Evolutionary conservation across 768 basidiomycete species (phyloP).

Genomic region (Tylopilus subfusipes): DNA sequence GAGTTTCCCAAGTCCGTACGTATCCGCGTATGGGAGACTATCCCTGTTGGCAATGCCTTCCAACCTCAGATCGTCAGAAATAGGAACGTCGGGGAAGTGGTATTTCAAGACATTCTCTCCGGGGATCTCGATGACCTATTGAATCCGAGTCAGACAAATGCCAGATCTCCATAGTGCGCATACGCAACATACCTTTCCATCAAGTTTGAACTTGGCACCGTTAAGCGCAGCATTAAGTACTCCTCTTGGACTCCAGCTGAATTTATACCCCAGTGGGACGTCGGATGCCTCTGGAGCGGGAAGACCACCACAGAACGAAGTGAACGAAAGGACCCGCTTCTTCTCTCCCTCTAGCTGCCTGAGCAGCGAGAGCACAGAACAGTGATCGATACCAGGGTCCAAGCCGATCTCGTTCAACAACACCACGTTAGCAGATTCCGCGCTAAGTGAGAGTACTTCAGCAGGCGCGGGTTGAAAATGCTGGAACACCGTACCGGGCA

Average conservation of each 20-base stretch:
- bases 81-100: constrained; percentile 63
- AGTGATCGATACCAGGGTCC: constrained; percentile 88
- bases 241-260: constrained; percentile 89
- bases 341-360: constrained; percentile 45
- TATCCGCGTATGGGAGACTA: constrained; percentile 64
- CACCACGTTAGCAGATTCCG: constrained; percentile 58
- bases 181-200: constrained; percentile 47
- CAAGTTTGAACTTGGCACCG: constrained; percentile 60
- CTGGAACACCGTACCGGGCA: constrained; percentile 41
- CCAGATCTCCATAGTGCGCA: constrained; percentile 8
- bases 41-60: constrained; percentile 89
- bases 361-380: constrained; percentile 75
- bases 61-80: constrained; percentile 57
- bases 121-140: constrained; percentile 45
- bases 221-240: constrained; percentile 81
- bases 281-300: constrained; percentile 62
- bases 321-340: constrained; percentile 66
- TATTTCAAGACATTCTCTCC: constrained; percentile 53
- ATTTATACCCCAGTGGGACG: constrained; percentile 85
- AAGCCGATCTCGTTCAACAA: constrained; percentile 88
- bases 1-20: constrained; percentile 53
- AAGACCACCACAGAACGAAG: constrained; percentile 90
- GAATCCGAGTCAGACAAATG: neutral
- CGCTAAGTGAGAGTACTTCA: constrained; percentile 40
- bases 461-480: neutral